Evolutionary conservation across 23 red algal species (phyloP).

Genomic region (Gracilaria gracilis): DNA sequence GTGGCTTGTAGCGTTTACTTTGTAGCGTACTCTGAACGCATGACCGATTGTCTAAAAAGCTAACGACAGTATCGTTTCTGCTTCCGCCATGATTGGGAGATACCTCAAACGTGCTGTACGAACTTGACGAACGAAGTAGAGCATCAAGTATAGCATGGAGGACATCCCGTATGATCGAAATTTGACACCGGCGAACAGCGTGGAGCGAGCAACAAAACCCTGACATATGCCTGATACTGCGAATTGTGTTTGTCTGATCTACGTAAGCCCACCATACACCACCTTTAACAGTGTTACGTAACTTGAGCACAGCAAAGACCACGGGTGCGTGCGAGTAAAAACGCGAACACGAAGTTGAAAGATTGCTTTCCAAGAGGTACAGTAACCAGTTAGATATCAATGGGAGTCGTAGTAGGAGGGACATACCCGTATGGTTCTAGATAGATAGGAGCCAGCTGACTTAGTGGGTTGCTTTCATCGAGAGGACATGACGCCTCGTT

Average conservation of each 20-base stretch:
- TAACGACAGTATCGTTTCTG: constrained; percentile 1
- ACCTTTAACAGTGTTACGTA: constrained; percentile 1
- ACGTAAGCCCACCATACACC: background rate
- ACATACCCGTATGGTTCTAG: constrained; percentile 35
- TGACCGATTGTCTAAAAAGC: constrained; percentile 3
- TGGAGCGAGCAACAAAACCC: background rate
- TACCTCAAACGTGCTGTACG: background rate
- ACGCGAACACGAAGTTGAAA: background rate
- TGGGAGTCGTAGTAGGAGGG: constrained; percentile 13
- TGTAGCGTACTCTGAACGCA: background rate
- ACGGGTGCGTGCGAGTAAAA: constrained; percentile 8
- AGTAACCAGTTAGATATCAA: constrained; percentile 14
- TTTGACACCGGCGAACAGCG: background rate
- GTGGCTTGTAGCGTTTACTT: constrained; percentile 14
- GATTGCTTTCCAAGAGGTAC: constrained; percentile 13
- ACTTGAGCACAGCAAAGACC: background rate
- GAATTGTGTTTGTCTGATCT: background rate
- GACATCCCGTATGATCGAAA: background rate
- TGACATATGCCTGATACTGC: background rate
- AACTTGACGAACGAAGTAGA: background rate
- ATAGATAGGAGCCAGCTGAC: constrained; percentile 4
- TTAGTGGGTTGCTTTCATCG: constrained; percentile 21
- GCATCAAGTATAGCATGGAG: background rate
- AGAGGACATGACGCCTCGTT: constrained; percentile 29
- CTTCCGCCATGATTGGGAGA: background rate